Evolutionary conservation across 1,284 basidiomycete genomes (phyloP).

Genomic region (Anthracocystis walkeri): DNA sequence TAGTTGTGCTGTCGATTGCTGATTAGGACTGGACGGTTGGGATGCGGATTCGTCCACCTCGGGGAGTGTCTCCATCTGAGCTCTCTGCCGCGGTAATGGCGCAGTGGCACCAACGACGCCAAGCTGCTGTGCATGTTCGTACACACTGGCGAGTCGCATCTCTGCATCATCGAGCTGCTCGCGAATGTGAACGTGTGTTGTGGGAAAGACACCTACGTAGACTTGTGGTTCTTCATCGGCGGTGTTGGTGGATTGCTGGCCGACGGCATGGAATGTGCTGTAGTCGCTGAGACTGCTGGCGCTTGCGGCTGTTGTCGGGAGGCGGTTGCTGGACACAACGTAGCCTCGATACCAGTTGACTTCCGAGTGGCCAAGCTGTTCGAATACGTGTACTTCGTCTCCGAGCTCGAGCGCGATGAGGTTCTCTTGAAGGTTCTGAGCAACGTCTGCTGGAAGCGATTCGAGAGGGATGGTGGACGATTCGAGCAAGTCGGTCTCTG

Average conservation of each 20-base stretch:
- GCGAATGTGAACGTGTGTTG: conserved; percentile 87
- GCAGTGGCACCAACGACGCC: conserved; percentile 55
- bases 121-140: conserved; percentile 54
- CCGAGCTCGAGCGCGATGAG: conserved; percentile 75
- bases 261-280: conserved; percentile 47
- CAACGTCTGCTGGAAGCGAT: conserved; percentile 30
- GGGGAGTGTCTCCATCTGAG: conserved; percentile 52
- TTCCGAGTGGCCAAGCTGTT: conserved; percentile 60
- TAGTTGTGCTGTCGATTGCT: conserved; percentile 9
- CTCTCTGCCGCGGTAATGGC: conserved; percentile 34
- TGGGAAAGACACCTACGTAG: conserved; percentile 94
- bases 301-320: conserved; percentile 48
- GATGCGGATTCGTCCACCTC: conserved; percentile 52
- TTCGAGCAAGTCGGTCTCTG: conserved; percentile 57
- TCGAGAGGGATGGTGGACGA: conserved; percentile 34
- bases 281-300: conserved; percentile 70
- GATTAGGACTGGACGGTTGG: conserved; percentile 46
- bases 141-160: conserved; percentile 81
- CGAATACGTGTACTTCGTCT: conserved; percentile 88
- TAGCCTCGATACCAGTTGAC: conserved; percentile 73
- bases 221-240: conserved; percentile 77
- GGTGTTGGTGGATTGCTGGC: conserved; percentile 17
- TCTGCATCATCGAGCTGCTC: conserved; percentile 90
- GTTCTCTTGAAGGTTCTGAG: conserved; percentile 50
- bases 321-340: conserved; percentile 77